Base-by-base conservation (phyloP, 1,284 basidiomycete species). In the Moesziomyces sp. region DNA sequence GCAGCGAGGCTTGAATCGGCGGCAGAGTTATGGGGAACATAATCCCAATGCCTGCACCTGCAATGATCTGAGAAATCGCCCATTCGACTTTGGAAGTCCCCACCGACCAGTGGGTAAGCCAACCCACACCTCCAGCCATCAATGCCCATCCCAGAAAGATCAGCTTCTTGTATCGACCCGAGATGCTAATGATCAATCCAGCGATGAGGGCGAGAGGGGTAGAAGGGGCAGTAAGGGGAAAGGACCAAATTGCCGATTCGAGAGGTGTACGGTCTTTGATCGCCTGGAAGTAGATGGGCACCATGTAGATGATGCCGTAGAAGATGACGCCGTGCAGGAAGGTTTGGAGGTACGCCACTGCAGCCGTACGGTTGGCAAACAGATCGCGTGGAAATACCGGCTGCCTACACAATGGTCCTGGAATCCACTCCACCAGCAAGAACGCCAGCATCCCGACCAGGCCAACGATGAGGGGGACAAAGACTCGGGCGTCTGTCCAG, bases 231-330 rank as follows among this genome's bases (percentile, higher is more conserved):
- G 62, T 74, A 3, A 86, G 58, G 3, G 84, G 76, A 53, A 88
- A 83, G 2, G 83, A 61, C 47, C 86, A 81, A 23, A 89, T 83
- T 0, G 87, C 87, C 1, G 87, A 86, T 0, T 77, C 70, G 8
- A 86, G 80, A 0, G 88, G 86, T 0, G 85, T 85, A 2, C 85
- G 85, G 13, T 83, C 85, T 48, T 86, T 86, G 72, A 86, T 85
- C 1, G 85, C 86, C 80, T 88, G 88, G 68, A 87, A 87, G 76
- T 87, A 88, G 62, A 79, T 52, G 4, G 75, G 71, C 34, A 74
- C 48, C 50, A 69, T 77, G 59, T 84, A 83, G 52, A 79, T 70
- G 28, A 76, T 46, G 16, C 68, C 74, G 58, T 82, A 72, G n/a
- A 75, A 70, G 46, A 78, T 40, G 23, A 84, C 35, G 8, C 76